Conservation (phyloP, 345 rosid species). For the Angophora floribunda region DNA sequence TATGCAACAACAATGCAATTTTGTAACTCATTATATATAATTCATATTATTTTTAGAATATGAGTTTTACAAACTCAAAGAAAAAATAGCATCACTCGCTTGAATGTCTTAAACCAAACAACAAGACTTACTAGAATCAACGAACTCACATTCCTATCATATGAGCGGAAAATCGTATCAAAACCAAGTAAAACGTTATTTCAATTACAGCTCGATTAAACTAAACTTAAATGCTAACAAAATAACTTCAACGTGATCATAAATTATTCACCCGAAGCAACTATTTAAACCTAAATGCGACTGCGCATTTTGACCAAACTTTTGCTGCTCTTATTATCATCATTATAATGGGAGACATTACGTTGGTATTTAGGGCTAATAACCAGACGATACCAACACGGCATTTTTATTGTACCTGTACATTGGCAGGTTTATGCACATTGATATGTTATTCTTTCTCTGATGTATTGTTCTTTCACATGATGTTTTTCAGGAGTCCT, state of each 20-base stretch:
- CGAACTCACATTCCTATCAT: too few species aligned
- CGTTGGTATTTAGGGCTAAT: not conserved
- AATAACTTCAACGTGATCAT: slow-evolving; percentile 6
- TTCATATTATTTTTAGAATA: too few species aligned
- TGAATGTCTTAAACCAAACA: too few species aligned
- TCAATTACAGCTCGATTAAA: too few species aligned
- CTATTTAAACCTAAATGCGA: too few species aligned
- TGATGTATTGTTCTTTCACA: not conserved
- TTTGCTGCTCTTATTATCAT: not conserved
- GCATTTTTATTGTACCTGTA: not conserved
- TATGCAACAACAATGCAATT: too few species aligned
- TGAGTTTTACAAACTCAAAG: too few species aligned
- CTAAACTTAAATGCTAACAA: not conserved
- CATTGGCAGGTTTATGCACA: not conserved
- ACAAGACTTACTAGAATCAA: too few species aligned
- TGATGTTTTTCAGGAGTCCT: not conserved
- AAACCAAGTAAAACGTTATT: too few species aligned
- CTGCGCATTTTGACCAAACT: not conserved
- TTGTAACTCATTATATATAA: too few species aligned
- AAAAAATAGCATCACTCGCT: too few species aligned
- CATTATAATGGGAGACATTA: not conserved
- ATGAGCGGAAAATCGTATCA: too few species aligned
- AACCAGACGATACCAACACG: not conserved
- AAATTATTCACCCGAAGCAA: not conserved
- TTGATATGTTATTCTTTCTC: not conserved